These are phyloP conservation scores for Diaporthe longicolla DNA, from an alignment of 2,329 filamentous ascomycete species.

Conservation along the genomic window DNA sequence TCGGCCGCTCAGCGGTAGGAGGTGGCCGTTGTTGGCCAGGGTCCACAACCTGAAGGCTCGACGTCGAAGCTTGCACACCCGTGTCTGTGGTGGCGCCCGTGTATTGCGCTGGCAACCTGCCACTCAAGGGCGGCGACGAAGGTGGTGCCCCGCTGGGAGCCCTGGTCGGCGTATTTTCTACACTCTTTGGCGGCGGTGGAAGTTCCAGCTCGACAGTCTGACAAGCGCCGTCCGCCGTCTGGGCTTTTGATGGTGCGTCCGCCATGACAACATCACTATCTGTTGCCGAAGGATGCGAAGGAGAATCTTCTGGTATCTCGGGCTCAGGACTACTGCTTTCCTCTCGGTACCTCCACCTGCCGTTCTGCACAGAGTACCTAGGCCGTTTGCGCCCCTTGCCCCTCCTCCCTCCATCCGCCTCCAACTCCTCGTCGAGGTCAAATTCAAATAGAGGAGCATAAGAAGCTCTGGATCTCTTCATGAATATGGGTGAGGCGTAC, in stretches of 20 bases:
- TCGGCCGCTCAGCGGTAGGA: background rate
- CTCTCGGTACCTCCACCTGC: slow-evolving; percentile 81
- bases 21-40: background rate
- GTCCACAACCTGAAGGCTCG: background rate
- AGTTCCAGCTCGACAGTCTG: slow-evolving; percentile 50
- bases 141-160: background rate
- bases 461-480: slow-evolving; percentile 79
- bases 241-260: slow-evolving; percentile 43
- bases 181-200: slow-evolving; percentile 34
- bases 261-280: slow-evolving; percentile 35
- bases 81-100: slow-evolving; percentile 9
- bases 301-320: slow-evolving; percentile 48
- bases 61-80: slow-evolving; percentile 28
- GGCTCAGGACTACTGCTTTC: slow-evolving; percentile 79
- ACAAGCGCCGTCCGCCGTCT: slow-evolving; percentile 50
- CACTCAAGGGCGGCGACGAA: background rate
- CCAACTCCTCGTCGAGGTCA: slow-evolving; percentile 74
- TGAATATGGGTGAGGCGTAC: slow-evolving; percentile 84
- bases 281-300: slow-evolving; percentile 11
- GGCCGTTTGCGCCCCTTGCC: slow-evolving; percentile 78
- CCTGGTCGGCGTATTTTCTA: slow-evolving; percentile 29
- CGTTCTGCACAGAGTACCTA: slow-evolving; percentile 76
- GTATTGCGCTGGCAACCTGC: background rate
- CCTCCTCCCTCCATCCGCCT: slow-evolving; percentile 74
- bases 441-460: slow-evolving; percentile 77